Conservation (phyloP, 495 filamentous ascomycete species). For the Aspergillus taichungensis region DNA sequence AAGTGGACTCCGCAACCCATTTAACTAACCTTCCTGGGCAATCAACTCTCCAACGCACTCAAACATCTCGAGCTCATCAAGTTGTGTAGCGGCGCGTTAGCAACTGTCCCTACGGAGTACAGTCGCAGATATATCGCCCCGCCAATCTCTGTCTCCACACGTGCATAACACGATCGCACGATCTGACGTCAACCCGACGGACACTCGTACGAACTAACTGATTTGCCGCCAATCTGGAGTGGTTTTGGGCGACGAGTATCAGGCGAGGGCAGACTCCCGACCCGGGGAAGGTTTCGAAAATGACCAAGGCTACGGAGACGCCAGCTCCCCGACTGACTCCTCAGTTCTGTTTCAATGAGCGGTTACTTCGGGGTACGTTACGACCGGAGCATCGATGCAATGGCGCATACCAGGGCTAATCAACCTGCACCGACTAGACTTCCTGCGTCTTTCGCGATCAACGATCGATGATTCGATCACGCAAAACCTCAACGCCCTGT, state of each 20-base stretch:
- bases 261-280: slow-evolving; percentile 14
- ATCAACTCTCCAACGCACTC: too few species aligned
- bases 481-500: slow-evolving; percentile 85
- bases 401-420: neutral
- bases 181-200: neutral
- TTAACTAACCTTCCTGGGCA: too few species aligned
- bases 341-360: slow-evolving; percentile 89
- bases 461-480: slow-evolving; percentile 88
- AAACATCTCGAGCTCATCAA: too few species aligned
- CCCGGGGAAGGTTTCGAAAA: slow-evolving; percentile 25
- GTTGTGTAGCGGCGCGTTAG: too few species aligned
- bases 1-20: too few species aligned
- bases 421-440: slow-evolving; percentile 49
- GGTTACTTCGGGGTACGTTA: slow-evolving; percentile 64
- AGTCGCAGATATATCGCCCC: too few species aligned
- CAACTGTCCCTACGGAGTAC: too few species aligned
- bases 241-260: slow-evolving; percentile 28
- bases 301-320: slow-evolving; percentile 50
- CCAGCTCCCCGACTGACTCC: slow-evolving; percentile 62
- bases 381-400: neutral
- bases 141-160: too few species aligned
- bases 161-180: too few species aligned
- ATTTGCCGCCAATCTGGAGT: slow-evolving; percentile 28
- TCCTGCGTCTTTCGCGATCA: slow-evolving; percentile 78
- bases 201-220: neutral